Conservation (phyloP, 1,139 yeast genomes). For the Pichia sp. region DNA sequence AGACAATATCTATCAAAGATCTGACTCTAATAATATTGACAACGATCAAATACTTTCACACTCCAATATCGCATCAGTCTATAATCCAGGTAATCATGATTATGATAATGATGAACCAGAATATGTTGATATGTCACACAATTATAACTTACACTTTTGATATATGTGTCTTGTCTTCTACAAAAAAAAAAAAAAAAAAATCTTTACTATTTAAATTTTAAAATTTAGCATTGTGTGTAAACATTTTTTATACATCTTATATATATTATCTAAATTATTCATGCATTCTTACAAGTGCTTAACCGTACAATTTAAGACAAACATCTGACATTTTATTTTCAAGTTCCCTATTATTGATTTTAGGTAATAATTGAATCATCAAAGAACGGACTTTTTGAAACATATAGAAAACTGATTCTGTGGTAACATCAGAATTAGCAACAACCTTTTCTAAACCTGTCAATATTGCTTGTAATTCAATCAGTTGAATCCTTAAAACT, state of each 20-base stretch:
- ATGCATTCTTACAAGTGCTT: background rate
- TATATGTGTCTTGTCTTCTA: background rate
- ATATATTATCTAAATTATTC: background rate
- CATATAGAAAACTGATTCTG: background rate
- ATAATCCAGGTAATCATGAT: conserved; percentile 22
- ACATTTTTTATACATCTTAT: background rate
- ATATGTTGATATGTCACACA: conserved; percentile 17
- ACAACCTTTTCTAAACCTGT: conserved; percentile 23
- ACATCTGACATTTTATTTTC: background rate
- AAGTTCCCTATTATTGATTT: background rate
- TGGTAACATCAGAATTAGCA: background rate
- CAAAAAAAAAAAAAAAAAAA: background rate
- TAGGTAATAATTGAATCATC: conserved; percentile 1
- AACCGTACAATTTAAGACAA: background rate
- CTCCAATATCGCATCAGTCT: conserved; percentile 22
- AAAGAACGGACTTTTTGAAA: background rate
- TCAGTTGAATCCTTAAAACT: conserved; percentile 43
- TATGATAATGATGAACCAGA: conserved; percentile 11
- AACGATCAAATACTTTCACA: background rate
- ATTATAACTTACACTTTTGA: background rate
- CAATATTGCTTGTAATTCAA: conserved; percentile 38
- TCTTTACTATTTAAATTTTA: too few relatives aligned
- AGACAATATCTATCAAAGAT: conserved; percentile 5
- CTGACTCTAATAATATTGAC: background rate
- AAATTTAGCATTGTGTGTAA: too few relatives aligned